phyloP scores from a whole-genome alignment of 2,329 filamentous ascomycete genomes.

The Fusarium duplospermum region DNA sequence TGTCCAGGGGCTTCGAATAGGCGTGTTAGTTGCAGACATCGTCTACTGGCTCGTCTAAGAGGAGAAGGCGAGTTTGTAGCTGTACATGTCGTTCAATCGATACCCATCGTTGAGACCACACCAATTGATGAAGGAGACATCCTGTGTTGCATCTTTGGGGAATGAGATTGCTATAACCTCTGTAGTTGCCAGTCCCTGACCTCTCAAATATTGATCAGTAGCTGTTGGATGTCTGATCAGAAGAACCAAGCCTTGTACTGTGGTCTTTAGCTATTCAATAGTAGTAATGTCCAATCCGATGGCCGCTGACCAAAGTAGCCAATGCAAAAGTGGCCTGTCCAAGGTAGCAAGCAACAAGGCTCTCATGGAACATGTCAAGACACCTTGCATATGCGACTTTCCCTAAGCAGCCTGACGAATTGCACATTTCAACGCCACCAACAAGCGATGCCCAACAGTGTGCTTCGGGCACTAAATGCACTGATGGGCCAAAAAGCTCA shows the following conservation, averaged over 20 bases:
- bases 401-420: neutral
- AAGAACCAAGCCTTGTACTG: neutral
- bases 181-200: too few relatives aligned
- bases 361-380: neutral
- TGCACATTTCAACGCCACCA: neutral
- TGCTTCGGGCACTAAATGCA: neutral
- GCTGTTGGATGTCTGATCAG: neutral
- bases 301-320: rapidly evolving
- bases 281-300: neutral
- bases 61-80: neutral
- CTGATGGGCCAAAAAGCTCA: neutral
- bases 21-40: neutral
- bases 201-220: too few relatives aligned
- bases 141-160: neutral
- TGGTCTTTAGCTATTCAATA: neutral
- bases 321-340: neutral
- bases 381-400: neutral
- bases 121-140: neutral
- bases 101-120: neutral
- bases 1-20: neutral
- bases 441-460: neutral
- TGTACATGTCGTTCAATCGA: neutral
- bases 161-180: neutral
- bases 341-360: neutral
- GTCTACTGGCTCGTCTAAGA: neutral